A percentile compares a stretch with the other conserved stretches of the same genome.
Conservation (phyloP, 805 yeast genomes). For the Spathaspora gorwiae region DNA sequence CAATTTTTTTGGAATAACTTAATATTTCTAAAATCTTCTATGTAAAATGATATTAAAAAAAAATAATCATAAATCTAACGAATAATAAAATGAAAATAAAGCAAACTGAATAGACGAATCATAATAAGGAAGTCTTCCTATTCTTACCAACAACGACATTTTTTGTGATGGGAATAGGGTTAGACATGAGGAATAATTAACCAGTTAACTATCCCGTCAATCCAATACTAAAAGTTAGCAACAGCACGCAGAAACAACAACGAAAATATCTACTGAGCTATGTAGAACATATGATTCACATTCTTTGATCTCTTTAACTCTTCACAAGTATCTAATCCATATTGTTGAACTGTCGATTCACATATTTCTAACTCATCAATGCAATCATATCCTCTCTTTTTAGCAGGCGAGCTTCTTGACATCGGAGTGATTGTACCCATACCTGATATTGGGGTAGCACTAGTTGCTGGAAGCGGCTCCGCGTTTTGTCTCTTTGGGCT, state of each 20-base stretch:
- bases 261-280: constrained; percentile 5
- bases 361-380: constrained; percentile 9
- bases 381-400: constrained; percentile 7
- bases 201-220: not conserved
- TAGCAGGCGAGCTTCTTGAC: constrained; percentile 6
- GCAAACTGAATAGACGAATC: too few relatives aligned
- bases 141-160: too few relatives aligned
- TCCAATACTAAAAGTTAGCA: not conserved
- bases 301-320: constrained; percentile 24
- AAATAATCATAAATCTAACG: too few relatives aligned
- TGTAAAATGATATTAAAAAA: too few relatives aligned
- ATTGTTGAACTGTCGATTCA: constrained; percentile 5
- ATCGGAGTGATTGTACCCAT: constrained; percentile 6
- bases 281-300: constrained; percentile 16
- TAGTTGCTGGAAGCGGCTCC: not conserved
- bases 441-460: not conserved
- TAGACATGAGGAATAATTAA: not conserved
- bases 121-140: too few relatives aligned
- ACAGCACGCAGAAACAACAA: not conserved
- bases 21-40: too few relatives aligned
- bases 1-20: too few relatives aligned
- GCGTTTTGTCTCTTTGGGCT: constrained; percentile 13
- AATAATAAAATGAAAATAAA: too few relatives aligned
- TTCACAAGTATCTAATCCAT: not conserved
- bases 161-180: too few relatives aligned